Evolutionary conservation across 345 rosid genomes (phyloP).

Genomic region (Rhodamnia argentea): DNA sequence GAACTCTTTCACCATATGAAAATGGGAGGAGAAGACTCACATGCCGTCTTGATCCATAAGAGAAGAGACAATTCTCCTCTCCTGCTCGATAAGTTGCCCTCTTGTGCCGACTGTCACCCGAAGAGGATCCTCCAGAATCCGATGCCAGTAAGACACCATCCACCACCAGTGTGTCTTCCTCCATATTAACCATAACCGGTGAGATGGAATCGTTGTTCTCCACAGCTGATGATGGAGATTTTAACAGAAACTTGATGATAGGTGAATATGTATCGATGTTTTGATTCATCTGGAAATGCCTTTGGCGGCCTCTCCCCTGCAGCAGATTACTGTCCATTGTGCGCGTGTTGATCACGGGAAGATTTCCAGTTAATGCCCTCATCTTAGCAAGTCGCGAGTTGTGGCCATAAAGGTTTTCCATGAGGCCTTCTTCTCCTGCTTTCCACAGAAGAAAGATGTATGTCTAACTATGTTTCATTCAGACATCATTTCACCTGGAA

Average conservation of each 20-base stretch:
- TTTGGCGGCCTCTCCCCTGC: not conserved
- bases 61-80: conserved; percentile 7
- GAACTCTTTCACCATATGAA: not conserved
- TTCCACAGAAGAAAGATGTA: not conserved
- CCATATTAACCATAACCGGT: conserved; percentile 1
- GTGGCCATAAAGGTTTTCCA: conserved; percentile 8
- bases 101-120: not conserved
- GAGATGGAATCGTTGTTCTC: conserved; percentile 5
- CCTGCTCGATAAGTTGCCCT: conserved; percentile 4
- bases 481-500: not conserved
- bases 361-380: not conserved
- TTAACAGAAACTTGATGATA: conserved; percentile 11
- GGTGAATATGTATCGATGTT: conserved; percentile 1
- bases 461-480: not conserved
- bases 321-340: not conserved
- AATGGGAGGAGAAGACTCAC: not conserved
- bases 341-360: not conserved
- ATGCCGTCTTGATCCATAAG: not conserved
- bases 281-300: not conserved
- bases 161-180: conserved; percentile 52
- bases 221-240: conserved; percentile 21
- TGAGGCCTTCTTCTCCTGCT: not conserved
- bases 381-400: conserved; percentile 1
- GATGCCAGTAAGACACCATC: conserved; percentile 48
- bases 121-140: conserved; percentile 3